A percentile compares a stretch with the other conserved stretches of the same genome.
Conservation (phyloP, 768 basidiomycete genomes). For the Dentipellis sp. region DNA sequence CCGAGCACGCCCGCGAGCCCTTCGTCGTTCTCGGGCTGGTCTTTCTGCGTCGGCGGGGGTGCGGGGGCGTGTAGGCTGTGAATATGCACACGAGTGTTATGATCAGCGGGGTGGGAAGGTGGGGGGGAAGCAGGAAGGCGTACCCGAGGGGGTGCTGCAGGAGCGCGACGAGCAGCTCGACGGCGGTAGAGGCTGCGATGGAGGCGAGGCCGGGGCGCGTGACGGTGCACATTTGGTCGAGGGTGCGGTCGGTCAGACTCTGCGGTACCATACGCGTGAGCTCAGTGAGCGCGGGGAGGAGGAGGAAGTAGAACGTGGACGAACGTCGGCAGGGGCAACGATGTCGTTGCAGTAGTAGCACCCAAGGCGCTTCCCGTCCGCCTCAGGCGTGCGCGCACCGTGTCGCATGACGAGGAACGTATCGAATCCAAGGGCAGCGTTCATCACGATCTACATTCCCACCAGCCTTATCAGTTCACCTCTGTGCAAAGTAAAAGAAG, state of each 20-base stretch:
- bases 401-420: constrained; percentile 97
- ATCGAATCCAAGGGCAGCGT: constrained; percentile 93
- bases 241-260: constrained; percentile 79
- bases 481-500: neutral
- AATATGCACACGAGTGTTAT: neutral
- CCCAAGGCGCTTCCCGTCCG: constrained; percentile 45
- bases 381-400: constrained; percentile 44
- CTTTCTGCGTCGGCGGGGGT: constrained; percentile 37
- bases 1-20: constrained; percentile 56
- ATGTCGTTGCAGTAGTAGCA: constrained; percentile 99
- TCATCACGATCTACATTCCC: constrained; percentile 68
- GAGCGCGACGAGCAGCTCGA: constrained; percentile 83
- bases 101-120: neutral
- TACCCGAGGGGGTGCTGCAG: constrained; percentile 88
- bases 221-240: constrained; percentile 99
- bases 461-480: neutral
- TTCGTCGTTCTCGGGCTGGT: constrained; percentile 18
- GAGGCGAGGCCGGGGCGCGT: constrained; percentile 91
- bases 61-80: constrained; percentile 57
- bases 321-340: constrained; percentile 89
- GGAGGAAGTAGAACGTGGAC: constrained; percentile 11
- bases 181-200: constrained; percentile 86
- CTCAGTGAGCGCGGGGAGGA: neutral
- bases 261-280: constrained; percentile 8
- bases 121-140: constrained; percentile 10